Percentiles rank a stretch among this genome's conserved stretches.
phyloP scores from a whole-genome alignment of 73 alveolate species.

The Tetrahymena borealis region DNA sequence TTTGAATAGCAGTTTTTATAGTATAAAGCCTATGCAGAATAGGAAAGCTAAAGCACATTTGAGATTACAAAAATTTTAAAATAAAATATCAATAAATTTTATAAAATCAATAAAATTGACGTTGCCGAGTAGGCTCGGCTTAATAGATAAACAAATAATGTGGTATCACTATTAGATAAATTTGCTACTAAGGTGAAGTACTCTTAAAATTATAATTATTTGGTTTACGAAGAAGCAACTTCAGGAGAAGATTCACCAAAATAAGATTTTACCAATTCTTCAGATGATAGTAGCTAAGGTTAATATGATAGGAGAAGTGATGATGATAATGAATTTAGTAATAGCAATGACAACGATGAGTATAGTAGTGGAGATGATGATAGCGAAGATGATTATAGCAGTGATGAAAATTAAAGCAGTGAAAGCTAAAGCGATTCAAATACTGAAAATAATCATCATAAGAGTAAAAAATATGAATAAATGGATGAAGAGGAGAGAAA shows the following conservation, averaged over 20 bases:
- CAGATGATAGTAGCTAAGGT: background rate
- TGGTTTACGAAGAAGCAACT: background rate
- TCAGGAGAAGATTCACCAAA: background rate
- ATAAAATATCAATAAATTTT: background rate
- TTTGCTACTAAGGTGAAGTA: background rate
- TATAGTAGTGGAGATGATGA: background rate
- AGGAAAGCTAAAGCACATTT: background rate
- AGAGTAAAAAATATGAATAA: background rate
- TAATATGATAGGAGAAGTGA: background rate
- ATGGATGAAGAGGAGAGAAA: background rate
- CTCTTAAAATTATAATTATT: background rate
- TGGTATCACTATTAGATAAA: background rate
- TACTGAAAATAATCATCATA: background rate
- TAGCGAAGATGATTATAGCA: background rate
- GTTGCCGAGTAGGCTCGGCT: background rate
- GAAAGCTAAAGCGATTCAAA: background rate
- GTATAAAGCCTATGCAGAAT: background rate
- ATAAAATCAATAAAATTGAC: background rate
- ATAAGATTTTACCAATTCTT: background rate
- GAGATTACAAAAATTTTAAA: background rate
- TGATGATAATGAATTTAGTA: background rate
- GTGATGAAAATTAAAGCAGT: background rate
- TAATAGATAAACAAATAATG: background rate
- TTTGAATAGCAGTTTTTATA: background rate
- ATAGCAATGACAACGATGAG: background rate